These are phyloP conservation scores for Coniochaeta pulveracea DNA, from an alignment of 2,329 filamentous ascomycete species.

Conservation along the genomic window DNA sequence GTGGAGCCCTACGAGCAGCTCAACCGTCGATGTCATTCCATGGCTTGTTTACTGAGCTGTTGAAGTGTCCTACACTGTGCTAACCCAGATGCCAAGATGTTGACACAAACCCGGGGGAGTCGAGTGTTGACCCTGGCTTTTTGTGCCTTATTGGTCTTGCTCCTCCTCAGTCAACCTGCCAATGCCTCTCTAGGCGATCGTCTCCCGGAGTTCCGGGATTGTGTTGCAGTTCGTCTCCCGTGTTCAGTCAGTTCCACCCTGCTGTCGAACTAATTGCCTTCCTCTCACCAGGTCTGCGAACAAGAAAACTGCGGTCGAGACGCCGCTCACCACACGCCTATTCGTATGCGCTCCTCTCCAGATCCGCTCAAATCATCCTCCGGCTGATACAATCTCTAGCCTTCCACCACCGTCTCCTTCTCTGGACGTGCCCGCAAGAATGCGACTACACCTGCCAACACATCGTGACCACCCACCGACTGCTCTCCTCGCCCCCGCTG, in stretches of 20 bases:
- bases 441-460: conserved; percentile 98
- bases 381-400: conserved; percentile 37
- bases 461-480: conserved; percentile 66
- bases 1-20: background rate
- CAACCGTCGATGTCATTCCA: background rate
- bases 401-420: conserved; percentile 69
- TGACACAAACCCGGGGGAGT: conserved; percentile 15
- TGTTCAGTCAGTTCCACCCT: background rate
- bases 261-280: conserved; percentile 8
- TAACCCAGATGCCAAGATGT: background rate
- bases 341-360: conserved; percentile 47
- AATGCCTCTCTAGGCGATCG: conserved; percentile 73
- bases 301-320: conserved; percentile 65
- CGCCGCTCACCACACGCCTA: conserved; percentile 39
- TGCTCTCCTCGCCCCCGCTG: conserved; percentile 42
- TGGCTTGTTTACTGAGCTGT: background rate
- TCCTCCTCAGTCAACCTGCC: conserved; percentile 30
- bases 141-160: conserved; percentile 21
- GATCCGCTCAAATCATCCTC: conserved; percentile 4
- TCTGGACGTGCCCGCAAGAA: conserved; percentile 88
- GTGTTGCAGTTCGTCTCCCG: conserved; percentile 57
- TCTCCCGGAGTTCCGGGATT: conserved; percentile 77
- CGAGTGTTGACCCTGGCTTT: conserved; percentile 18
- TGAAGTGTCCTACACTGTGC: background rate
- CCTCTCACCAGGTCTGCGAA: conserved; percentile 51